These are phyloP conservation scores for Penicillium paneum DNA, from an alignment of 2,329 filamentous ascomycete genomes.

Conservation along the genomic window DNA sequence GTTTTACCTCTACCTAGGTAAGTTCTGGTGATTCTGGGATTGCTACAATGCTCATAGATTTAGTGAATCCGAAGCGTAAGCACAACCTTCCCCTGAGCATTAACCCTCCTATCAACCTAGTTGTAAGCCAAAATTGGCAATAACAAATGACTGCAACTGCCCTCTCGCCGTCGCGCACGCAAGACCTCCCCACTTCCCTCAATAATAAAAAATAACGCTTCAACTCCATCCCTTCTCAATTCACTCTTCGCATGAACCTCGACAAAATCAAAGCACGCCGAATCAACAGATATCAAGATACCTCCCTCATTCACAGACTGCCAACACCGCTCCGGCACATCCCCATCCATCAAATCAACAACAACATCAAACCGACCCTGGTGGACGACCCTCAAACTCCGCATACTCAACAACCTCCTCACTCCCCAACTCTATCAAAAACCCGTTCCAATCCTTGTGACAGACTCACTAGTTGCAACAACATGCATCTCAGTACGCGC, in stretches of 20 bases:
- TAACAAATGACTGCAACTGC: conserved; percentile 20
- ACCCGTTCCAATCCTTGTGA: conserved; percentile 30
- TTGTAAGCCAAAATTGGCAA: conserved; percentile 23
- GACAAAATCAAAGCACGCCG: conserved; percentile 29
- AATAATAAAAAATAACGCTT: conserved; percentile 26
- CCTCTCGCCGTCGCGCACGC: conserved; percentile 11
- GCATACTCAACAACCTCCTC: conserved; percentile 41
- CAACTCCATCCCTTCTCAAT: conserved; percentile 17
- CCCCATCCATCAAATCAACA: conserved; percentile 29
- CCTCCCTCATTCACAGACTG: conserved; percentile 15
- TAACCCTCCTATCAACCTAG: conserved; percentile 13
- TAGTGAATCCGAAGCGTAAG: conserved; percentile 11
- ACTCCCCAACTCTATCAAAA: conserved; percentile 37
- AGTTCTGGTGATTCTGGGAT: not conserved
- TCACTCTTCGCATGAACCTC: conserved; percentile 19
- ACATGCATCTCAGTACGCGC: conserved; percentile 28
- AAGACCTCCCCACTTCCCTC: conserved; percentile 11
- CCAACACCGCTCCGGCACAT: conserved; percentile 23
- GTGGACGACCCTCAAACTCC: not conserved
- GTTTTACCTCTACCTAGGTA: not conserved
- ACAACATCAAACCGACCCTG: conserved; percentile 21
- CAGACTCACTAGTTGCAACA: conserved; percentile 39
- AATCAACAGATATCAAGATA: conserved; percentile 29
- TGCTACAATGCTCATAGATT: not conserved
- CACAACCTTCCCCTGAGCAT: conserved; percentile 24